Evolutionary conservation across 768 basidiomycete genomes (phyloP), one percentile per base, ranked within the genome.

Genomic region (Boletus rubroflammeus): DNA sequence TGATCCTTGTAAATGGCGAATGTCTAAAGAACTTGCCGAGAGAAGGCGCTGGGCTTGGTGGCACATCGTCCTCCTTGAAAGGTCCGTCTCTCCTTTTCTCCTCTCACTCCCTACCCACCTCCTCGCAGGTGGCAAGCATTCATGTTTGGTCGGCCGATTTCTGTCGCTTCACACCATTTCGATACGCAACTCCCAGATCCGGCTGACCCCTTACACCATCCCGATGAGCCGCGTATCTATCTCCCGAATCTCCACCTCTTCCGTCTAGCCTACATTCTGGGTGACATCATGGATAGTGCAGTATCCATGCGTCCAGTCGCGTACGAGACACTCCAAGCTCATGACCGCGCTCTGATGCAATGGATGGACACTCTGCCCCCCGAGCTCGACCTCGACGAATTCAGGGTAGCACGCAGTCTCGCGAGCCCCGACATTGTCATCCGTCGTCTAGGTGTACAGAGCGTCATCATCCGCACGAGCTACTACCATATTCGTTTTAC

Each of bases 41-140:
- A 79, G 90, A 53, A 76, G 91, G 47, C 76, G 90, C 50, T 92
- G 90, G 90, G 88, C 88, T 7, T 93, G 90, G 90, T 93, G 90
- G 90, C 88, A 93, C 69, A 88, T 90, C 56, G 71, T 93, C 35
- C 75, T 90, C 49, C 76, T 91, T 31, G 90, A 92, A 73, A 77
- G 89, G 88, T 87, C 49, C 34, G 81, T 63, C n/a, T 23, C 36
- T 49, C 25, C 50, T 14, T 40, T 54, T 58, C 52, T 32, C 6
- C 32, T 10, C 11, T 50, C 50, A 5, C 57, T n/a, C 43, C 34
- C 28, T 47, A 44, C 46, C 54, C 49, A 58, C 55, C 47, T 10
- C 34, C 19, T 9, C 64, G 19, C 60, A 90, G 89, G 59, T 93
- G 90, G 90, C 89, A 92, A 66, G 86, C 89, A 0, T 92, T 93